Conservation (phyloP, 768 basidiomycete species). For the Cystobasidiopsis lactophilus region DNA sequence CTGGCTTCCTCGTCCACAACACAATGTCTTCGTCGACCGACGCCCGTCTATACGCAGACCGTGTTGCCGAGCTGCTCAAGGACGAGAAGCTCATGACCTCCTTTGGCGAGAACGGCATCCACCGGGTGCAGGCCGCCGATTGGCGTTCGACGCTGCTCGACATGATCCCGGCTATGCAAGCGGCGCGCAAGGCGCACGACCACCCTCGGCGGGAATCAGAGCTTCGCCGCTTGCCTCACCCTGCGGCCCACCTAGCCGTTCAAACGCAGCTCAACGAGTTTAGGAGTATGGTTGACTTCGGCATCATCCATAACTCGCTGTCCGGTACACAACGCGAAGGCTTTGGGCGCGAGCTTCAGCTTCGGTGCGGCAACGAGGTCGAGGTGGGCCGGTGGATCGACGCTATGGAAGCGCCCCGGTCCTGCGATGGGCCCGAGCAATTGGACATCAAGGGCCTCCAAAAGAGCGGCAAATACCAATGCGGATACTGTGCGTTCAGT, state of each 20-base stretch:
- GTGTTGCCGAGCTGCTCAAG: background rate
- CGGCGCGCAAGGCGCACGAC: background rate
- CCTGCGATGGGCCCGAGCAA: background rate
- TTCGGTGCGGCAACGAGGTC: background rate
- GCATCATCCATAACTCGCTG: background rate
- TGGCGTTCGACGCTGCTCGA: slow-evolving; percentile 1
- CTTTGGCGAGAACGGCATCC: background rate
- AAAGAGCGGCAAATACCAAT: background rate
- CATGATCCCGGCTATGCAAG: background rate
- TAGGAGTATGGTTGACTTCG: background rate
- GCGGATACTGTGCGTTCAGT: background rate
- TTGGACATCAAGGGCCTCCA: background rate
- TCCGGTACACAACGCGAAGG: background rate
- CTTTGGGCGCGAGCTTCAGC: background rate
- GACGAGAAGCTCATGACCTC: background rate
- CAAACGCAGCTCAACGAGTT: slow-evolving; percentile 4
- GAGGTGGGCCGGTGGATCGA: background rate
- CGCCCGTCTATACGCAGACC: background rate
- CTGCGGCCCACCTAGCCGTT: background rate
- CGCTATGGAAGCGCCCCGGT: background rate
- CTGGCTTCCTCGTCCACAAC: background rate
- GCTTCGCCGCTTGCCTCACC: background rate
- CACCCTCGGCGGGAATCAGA: background rate
- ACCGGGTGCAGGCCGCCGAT: background rate
- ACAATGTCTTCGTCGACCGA: background rate